Base-by-base conservation (phyloP, 2,329 filamentous ascomycete genomes). In the Calonectria ilicicola region DNA sequence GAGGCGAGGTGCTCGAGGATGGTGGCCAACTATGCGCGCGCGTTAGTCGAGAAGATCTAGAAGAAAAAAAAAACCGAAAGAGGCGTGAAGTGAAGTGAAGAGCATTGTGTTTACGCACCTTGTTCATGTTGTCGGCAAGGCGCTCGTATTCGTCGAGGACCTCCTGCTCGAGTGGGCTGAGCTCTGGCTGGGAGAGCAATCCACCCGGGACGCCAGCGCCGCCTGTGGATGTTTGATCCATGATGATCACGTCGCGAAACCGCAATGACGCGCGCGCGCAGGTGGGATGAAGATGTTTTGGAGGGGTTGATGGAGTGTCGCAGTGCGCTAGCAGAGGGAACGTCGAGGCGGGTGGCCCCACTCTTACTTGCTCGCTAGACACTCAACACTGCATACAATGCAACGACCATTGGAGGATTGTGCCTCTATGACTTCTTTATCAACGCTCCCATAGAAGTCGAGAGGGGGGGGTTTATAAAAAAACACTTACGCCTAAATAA, bases 61-160 rank as follows among this genome's bases (percentile, higher is more conserved):
- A n/a, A n/a, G n/a, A n/a, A n/a, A n/a, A n/a, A n/a, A n/a, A n/a
- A n/a, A n/a, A n/a, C n/a, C n/a, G n/a, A n/a, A n/a, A n/a, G n/a
- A n/a, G n/a, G n/a, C n/a, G 19, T 6, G 53, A 26, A 32, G 23
- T 58, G 29, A 21, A 63, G 21, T 46, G 27, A 32, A 29, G 9
- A 12, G 27, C 29, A 9, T 35, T 26, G 5, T 32, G 29, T 32
- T 32, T 9, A 32, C 5, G 5, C 40, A 96, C 97, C 86, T 93
- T 93, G 81, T 97, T 98, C 89, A 99, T 93, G 82, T 98, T 99
- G 78, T 93, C 93, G 0, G 96, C 91, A 38, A 99, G 86, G 17
- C 93, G 90, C 77, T 96, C 92, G 81, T 99, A 99, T 84, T 99
- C 97, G 74, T 98, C 95, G 1, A 99, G 88, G 1, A 99, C 93